Base-by-base conservation (phyloP, 192 early-diverging fungal species). In the Mortierella claussenii region DNA sequence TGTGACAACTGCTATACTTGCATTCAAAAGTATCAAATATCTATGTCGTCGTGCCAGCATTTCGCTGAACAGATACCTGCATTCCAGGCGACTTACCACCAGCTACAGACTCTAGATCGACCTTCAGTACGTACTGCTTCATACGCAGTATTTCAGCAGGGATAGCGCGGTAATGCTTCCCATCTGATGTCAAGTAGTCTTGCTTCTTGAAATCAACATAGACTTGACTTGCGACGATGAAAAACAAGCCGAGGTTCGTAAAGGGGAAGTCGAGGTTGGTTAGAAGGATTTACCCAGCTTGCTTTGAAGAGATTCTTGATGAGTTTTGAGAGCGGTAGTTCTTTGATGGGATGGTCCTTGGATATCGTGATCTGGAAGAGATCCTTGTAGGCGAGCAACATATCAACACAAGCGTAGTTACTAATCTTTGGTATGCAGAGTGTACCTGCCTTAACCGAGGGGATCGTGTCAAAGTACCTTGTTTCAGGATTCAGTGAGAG, bases 321-420 rank as follows among this genome's bases (percentile, higher is more conserved):
- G 46, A 65, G 62, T n/a, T 65, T 37, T 51, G 21, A 53, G 43
- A 65, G 40, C 20, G 51, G 62, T 9, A 43, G 62, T 54, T 52
- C 62, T 45, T 65, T 65, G 51, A 65, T 65, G 24, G 43, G 18
- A 42, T 60, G 58, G 15, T 24, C 24, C 33, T 36, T 32, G 7
- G 68, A 69, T 48, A 61, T 45, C 43, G 42, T 60, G 44, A 61
- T 54, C 46, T 69, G 51, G 56, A 69, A 30, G 21, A 69, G 50
- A 32, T 48, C 40, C 12, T 30, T 51, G 40, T 18, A 51, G 15
- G 58, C 23, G 6, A 69, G 21, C 51, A 69, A 28, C 28, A 60
- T 24, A 48, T 69, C 68, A 40, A 69, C 68, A 53, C 58, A 61
- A 37, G 68, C 68, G 37, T 28, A 55, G 20, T 30, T 53, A 11